Percentiles rank a stretch among this genome's conserved stretches.
Evolutionary conservation across 2,329 filamentous ascomycete species (phyloP).

Genomic region (Rhinocladiella similis): DNA sequence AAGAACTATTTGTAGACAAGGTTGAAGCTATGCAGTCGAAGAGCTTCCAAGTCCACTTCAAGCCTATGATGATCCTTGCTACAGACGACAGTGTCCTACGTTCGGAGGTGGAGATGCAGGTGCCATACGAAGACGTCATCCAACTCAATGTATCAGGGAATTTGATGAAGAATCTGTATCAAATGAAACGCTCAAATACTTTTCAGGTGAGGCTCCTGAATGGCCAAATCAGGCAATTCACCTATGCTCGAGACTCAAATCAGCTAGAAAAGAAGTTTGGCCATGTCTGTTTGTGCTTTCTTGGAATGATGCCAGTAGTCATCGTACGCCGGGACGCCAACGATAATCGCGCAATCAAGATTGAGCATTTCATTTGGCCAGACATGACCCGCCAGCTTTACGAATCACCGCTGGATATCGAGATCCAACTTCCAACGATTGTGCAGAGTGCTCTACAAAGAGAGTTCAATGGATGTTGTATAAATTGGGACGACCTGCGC

Average conservation of each 20-base stretch:
- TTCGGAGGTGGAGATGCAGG: background rate
- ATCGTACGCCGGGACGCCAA: background rate
- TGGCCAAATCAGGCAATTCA: constrained; percentile 1
- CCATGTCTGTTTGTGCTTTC: background rate
- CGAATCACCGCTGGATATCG: background rate
- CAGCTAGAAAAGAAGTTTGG: background rate
- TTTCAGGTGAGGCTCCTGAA: background rate
- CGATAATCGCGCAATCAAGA: background rate
- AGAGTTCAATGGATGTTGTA: background rate
- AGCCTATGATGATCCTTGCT: background rate
- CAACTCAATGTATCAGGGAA: background rate
- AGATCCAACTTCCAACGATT: background rate
- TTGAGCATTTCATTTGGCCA: constrained; percentile 1
- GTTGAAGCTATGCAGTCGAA: background rate
- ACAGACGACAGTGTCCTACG: background rate
- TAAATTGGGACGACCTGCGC: background rate
- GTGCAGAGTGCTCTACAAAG: background rate
- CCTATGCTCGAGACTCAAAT: background rate
- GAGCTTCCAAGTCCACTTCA: background rate
- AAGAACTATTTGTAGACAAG: background rate
- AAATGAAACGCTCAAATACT: background rate
- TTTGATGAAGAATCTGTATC: background rate
- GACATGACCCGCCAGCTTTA: background rate
- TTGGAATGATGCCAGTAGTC: background rate
- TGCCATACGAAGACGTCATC: background rate